A percentile compares a stretch with the other conserved stretches of the same genome.
phyloP scores from a whole-genome alignment of 202 grass and related monocot genomes.

The Tripidium arundinaceum region DNA sequence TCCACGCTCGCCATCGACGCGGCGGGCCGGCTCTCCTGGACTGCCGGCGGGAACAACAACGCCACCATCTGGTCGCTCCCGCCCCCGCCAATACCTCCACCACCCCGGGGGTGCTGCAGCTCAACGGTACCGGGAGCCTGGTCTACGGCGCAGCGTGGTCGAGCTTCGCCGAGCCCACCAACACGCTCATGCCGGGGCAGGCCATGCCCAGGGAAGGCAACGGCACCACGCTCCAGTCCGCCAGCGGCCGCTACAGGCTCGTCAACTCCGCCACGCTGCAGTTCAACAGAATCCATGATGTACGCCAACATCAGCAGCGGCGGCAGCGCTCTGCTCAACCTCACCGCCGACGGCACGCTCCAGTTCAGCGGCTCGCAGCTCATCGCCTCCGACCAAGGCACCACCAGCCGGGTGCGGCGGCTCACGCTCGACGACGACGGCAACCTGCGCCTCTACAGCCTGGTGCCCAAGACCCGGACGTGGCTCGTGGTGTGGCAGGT shows the following conservation, averaged over 20 bases:
- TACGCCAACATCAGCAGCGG: slow-evolving; percentile 36
- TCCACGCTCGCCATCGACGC: slow-evolving; percentile 35
- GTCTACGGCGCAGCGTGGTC: slow-evolving; percentile 25
- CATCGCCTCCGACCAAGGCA: slow-evolving; percentile 48
- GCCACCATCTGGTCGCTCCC: neutral
- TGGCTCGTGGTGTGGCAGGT: slow-evolving; percentile 64
- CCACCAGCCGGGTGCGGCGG: slow-evolving; percentile 28
- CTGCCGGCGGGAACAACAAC: neutral
- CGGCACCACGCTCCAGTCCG: slow-evolving; percentile 26
- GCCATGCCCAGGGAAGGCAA: neutral
- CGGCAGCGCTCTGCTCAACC: neutral
- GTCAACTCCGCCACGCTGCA: slow-evolving; percentile 18
- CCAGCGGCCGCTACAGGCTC: slow-evolving; percentile 30
- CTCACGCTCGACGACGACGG: slow-evolving; percentile 71
- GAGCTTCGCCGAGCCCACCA: slow-evolving; percentile 33
- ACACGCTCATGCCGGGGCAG: slow-evolving; percentile 72
- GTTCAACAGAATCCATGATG: neutral
- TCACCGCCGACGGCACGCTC: slow-evolving; percentile 45
- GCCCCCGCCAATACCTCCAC: neutral
- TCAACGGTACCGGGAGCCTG: slow-evolving; percentile 37
- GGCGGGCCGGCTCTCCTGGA: slow-evolving; percentile 41
- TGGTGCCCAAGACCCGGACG: neutral
- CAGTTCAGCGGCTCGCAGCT: neutral
- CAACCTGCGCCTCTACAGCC: slow-evolving; percentile 76
- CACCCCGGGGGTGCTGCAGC: neutral